These are phyloP conservation scores for Calonectria crousiana DNA, from an alignment of 2,329 filamentous ascomycete genomes.

Conservation along the genomic window DNA sequence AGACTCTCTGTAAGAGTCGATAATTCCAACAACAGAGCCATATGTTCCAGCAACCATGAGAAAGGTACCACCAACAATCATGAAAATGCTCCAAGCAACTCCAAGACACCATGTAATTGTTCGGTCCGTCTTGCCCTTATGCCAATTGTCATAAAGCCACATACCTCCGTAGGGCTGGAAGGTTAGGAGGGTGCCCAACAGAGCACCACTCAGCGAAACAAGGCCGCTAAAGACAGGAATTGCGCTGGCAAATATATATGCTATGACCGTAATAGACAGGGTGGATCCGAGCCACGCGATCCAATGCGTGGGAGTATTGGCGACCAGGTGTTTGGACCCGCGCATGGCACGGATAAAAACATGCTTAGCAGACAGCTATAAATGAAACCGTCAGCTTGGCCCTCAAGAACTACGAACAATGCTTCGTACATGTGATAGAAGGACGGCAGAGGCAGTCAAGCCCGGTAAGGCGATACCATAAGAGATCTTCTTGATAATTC, in stretches of 20 bases:
- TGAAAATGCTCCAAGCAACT: slow-evolving; percentile 12
- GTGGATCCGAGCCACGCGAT: slow-evolving; percentile 44
- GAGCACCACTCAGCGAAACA: slow-evolving; percentile 43
- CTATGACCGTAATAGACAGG: slow-evolving; percentile 29
- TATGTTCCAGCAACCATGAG: slow-evolving; percentile 18
- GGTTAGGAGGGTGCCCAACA: slow-evolving; percentile 45
- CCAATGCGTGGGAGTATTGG: slow-evolving; percentile 44
- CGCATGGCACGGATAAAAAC: slow-evolving; percentile 44
- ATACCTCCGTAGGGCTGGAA: slow-evolving; percentile 50
- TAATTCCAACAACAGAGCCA: slow-evolving; percentile 14
- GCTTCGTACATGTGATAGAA: slow-evolving; percentile 40
- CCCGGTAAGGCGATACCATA: slow-evolving; percentile 53
- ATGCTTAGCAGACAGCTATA: slow-evolving; percentile 36
- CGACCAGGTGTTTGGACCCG: slow-evolving; percentile 42
- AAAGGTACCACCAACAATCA: slow-evolving; percentile 5
- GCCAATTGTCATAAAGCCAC: slow-evolving; percentile 59
- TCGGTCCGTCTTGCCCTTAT: background rate
- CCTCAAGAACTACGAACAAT: background rate
- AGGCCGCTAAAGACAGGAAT: slow-evolving; percentile 25
- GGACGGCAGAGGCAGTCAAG: slow-evolving; percentile 36
- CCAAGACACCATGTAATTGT: background rate
- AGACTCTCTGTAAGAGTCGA: background rate
- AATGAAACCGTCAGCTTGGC: background rate
- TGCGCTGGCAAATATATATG: slow-evolving; percentile 38
- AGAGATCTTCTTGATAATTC: slow-evolving; percentile 54